These are phyloP conservation scores for Prunus persica DNA, from an alignment of 306 rosid genomes.

Conservation along the genomic window Prunus_persica_NCBIv2 NC_034009.1:34593001-34593500, in stretches of 20 bases:
- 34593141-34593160: conserved; percentile 62
- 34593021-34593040: conserved; percentile 59
- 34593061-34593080: conserved; percentile 16
- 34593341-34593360: conserved; percentile 72
- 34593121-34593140: conserved; percentile 16
- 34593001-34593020: conserved; percentile 66
- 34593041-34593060: conserved; percentile 39
- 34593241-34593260: conserved; percentile 83
- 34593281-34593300: conserved; percentile 53
- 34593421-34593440: conserved; percentile 43
- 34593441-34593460: conserved; percentile 51
- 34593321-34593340: conserved; percentile 66
- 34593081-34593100: conserved; percentile 69
- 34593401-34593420: conserved; percentile 65
- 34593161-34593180: conserved; percentile 67
- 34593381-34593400: conserved; percentile 94
- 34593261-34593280: conserved; percentile 67
- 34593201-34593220: conserved; percentile 62
- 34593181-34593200: conserved; percentile 77
- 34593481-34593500: conserved; percentile 84
- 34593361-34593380: conserved; percentile 60
- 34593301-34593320: conserved; percentile 39
- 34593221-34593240: conserved; percentile 78
- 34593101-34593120: conserved; percentile 34
- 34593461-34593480: conserved; percentile 64